Base-by-base conservation (phyloP, 2,329 filamentous ascomycete species). In the Colletotrichum higginsianum region DNA sequence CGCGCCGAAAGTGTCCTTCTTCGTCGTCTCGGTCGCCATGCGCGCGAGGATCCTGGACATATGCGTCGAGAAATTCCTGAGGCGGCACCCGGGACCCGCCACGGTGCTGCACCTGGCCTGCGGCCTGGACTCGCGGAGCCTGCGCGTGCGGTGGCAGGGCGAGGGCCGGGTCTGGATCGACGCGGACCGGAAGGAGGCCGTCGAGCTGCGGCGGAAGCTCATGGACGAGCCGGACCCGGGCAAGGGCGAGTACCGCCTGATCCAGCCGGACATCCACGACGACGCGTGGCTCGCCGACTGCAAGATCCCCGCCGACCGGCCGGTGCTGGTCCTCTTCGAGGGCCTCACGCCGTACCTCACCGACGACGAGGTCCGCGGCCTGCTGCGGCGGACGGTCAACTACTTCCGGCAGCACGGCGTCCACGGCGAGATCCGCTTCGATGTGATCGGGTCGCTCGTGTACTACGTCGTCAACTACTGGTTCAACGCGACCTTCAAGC, bases 171-270 rank as follows among this genome's bases (percentile, higher is more conserved):
- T 77, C 18, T 82, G 80, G 81, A 76, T 82, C 66, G 80, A 82
- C 46, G 70, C 80, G 30, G 81, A 82, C 60, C 65, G 81, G 18
- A 79, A 79, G 44, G 79, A 81, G 18, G 80, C 82, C 12, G 72
- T 80, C n/a, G 75, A 75, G 6, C 74, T 82, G 47, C 79, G 81
- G 7, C 64, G 66, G 9, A 74, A 74, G 47, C 71, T 81, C 4
- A 74, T 74, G 38, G 76, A 79, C 26, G 69, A 58, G 2, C 69
- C 69, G 3, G 65, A 72, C 12, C 26, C 46, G 0, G 50, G 55
- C 30, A 56, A 61, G 46, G 70, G 70, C 3, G 66, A 72, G 12
- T 82, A 82, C 65, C 63, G 15, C 1, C 71, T 81, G 55, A 50
- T 80, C 8, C 74, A 69, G 1, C 69, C 69, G 65, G 40, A 75